Evolutionary conservation across 768 basidiomycete genomes (phyloP), one percentile per base, ranked within the genome.

Genomic region (Hericium coralloides): DNA sequence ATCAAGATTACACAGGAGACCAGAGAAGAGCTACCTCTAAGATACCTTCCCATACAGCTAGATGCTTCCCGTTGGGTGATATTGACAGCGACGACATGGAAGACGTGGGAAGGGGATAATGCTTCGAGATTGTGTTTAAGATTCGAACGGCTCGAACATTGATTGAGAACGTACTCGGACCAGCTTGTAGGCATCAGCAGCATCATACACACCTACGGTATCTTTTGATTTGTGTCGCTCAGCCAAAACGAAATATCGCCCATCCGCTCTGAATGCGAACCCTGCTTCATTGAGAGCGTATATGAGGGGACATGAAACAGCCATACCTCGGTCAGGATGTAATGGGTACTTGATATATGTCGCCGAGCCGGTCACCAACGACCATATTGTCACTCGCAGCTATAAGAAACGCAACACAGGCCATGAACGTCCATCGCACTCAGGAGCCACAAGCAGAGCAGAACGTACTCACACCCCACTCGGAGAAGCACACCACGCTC

Each of bases 221-320:
- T 95, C 93, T 69, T 87, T 93, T 1, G 91, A 94, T 63, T 87
- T 87, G 67, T 95, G 93, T 20, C 91, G 79, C 67, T 97, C 94
- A 4, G 88, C 92, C 5, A 95, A 72, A 22, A 92, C 73, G 63
- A 95, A 86, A 69, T 94, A 94, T 12, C 84, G 83, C 2, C 85
- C 86, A 71, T 95, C 92, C 31, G 81, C 69, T 45, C 88, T 81
- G 67, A 92, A 92, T 23, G 86, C 77, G 68, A 85, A 89, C 38
- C 87, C 90, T 92, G 55, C 41, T 47, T 37, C 31, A 31, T 31
- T 31, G 31, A 43, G n/a, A 52, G 59, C 22, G 36, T 36, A 45
- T 38, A 38, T 56, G 41, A 23, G 60, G 59, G 50, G 23, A 45
- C 43, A 15, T 15, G 58, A 57, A 36, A 56, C 54, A 25, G 53